A percentile compares a stretch with the other conserved stretches of the same genome.
Conservation (phyloP, 2,329 filamentous ascomycete genomes). For the Fragosphaeria purpurea region DNA sequence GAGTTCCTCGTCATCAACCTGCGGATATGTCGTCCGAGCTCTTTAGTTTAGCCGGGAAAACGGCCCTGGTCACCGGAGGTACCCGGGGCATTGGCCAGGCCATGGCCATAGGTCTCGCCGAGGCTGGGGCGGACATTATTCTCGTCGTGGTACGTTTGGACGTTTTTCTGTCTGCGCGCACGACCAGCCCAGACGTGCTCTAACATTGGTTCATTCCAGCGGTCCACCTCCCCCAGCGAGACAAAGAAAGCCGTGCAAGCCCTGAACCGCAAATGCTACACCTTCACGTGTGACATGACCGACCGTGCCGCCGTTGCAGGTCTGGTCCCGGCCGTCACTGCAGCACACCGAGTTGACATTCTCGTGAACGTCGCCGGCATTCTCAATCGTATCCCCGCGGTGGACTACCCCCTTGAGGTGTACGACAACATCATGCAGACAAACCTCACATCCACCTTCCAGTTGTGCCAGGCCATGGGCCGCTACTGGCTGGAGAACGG, state of each 20-base stretch:
- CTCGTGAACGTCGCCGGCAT: constrained; percentile 60
- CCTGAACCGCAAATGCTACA: constrained; percentile 5
- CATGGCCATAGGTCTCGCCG: constrained; percentile 7
- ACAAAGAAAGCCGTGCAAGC: constrained; percentile 7
- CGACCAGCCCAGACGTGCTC: neutral
- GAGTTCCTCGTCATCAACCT: too few species aligned
- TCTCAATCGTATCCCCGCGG: constrained; percentile 51
- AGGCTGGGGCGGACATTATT: constrained; percentile 8
- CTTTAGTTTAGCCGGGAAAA: constrained; percentile 2
- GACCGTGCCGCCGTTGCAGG: neutral
- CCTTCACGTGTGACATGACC: constrained; percentile 16
- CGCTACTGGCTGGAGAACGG: constrained; percentile 44
- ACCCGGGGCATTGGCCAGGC: constrained; percentile 8
- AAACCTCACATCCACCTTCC: constrained; percentile 57
- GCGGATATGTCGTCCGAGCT: constrained; percentile 1
- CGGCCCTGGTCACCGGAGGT: constrained; percentile 7
- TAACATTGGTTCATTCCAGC: neutral
- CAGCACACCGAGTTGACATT: constrained; percentile 35
- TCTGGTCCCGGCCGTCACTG: constrained; percentile 16
- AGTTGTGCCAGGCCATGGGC: constrained; percentile 49
- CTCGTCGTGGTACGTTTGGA: constrained; percentile 1
- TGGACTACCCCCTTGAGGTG: constrained; percentile 52
- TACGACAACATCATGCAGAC: constrained; percentile 49
- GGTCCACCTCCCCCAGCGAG: neutral
- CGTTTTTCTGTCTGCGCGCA: neutral